Base-by-base conservation (phyloP, 1,139 yeast genomes). In the Geotrichum klebahnii region DNA sequence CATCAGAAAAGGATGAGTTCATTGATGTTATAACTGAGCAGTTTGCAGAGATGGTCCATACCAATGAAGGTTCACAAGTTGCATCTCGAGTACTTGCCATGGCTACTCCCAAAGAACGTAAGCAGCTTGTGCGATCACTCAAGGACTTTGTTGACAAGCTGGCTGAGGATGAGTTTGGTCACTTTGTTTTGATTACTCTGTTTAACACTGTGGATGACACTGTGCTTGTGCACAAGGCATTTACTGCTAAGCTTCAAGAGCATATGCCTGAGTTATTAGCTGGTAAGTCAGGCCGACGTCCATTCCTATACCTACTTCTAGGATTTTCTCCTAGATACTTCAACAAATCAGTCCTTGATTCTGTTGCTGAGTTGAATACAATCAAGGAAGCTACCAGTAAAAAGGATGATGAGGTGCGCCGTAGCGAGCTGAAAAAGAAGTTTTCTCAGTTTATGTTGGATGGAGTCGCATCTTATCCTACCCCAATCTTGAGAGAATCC, bases 171-270 rank as follows among this genome's bases (percentile, higher is more conserved):
- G 97, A 90, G 67, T 78, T 79, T 64, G 98, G 98, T 63, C 84
- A 87, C 67, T 63, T 77, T 50, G 97, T 89, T 6, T 76, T 90
- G 57, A 84, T 82, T 58, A 79, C 94, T 9, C 72, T 88, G 43
- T 83, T 87, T 69, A 77, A 84, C 79, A 82, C 94, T 24, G 95
- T 90, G 48, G 98, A 92, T 73, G 98, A 92, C 73, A 89, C 97
- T 3, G 94, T 85, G 46, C 74, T 88, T 60, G 77, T 88, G 44
- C 76, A 76, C 65, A 89, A 87, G 67, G 78, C 94, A 0, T 84
- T 90, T 64, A 71, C 75, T 35, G 71, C 76, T 35, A 84, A 82
- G 53, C 74, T 81, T 50, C 76, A 79, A 58, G 73, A 77, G 43
- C 68, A 74, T 41, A 72, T 88, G 59, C 76, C 78, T 9, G 80